Evolutionary conservation across 495 filamentous ascomycete species (phyloP), one percentile per base, ranked within the genome.

Genomic region (Cetradonia linearis): DNA sequence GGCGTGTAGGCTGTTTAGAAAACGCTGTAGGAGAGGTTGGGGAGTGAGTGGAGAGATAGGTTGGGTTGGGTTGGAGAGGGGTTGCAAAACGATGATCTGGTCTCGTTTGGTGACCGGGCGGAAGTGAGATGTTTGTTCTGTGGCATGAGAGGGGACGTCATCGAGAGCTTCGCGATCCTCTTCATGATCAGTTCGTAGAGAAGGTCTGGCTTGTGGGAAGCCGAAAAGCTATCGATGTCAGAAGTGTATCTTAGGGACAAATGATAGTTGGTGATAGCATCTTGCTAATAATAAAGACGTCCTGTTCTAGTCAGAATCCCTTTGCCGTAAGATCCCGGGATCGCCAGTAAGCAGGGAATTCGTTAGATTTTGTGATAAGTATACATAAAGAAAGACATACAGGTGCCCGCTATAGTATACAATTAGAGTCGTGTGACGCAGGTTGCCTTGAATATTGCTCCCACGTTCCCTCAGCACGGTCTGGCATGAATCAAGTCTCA

Each of bases 401-500:
- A 54, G 18, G 33, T 11, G 25, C 33, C n/a, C 3, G 33, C 36
- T 18, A 37, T n/a, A 14, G 18, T 31, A 56, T 23, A 38, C 10
- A 23, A 27, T 36, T 20, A 6, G 9, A 2, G 25, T 27, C 0
- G 5, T 25, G 20, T 54, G 3, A 8, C 30, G n/a, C 16, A 25
- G 31, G 34, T 34, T 1, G 13, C n/a, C 2, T 34, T 13, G 11
- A 23, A 34, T 16, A 9, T 4, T 11, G 3, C 27, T 34, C 36
- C 18, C 40, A 48, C 5, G 4, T 1, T 16, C 23, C 2, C 18
- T 9, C 31, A 42, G n/a, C 18, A 33, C 30, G 20, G 18, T 10
- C 16, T n/a, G 13, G 13, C 1, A 1, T 42, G 8, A 25, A n/a
- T 18, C 10, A 9, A 20, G 9, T 4, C 55, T 64, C 71, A 83